Evolutionary conservation across 2,329 filamentous ascomycete species (phyloP), one percentile per base, ranked within the genome.

Genomic region (Cladophialophora psammophila): DNA sequence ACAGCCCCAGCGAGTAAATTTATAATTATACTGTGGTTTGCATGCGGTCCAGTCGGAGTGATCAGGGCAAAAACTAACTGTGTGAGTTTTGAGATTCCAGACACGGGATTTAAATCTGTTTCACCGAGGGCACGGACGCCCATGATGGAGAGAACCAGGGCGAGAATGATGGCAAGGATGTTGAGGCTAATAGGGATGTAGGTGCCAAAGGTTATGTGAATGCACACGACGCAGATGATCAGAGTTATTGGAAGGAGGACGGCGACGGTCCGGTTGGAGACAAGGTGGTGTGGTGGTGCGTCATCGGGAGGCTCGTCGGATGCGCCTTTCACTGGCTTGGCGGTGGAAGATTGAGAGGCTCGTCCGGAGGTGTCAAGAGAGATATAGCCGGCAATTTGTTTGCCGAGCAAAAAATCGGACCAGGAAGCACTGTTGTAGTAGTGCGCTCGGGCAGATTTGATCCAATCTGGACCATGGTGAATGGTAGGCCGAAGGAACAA

Each of bases 71-170:
- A 98, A 76, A 98, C 90, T 2, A 99, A 87, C 78, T 99, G 95
- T 0, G 95, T 96, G 2, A 99, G 86, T 81, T 99, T 99, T 76
- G 91, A 94, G 78, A 98, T 99, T 38, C 95, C 95, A 0, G 92
- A 96, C 2, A 98, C 95, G 0, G 95, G 95, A 76, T 98, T 98
- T 9, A 99, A 84, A 74, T 99, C 95, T 5, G 95, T 98, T 82
- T 98, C 88, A 50, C 88, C 88, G 0, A 89, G 80, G 0, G 88
- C 87, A 48, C 87, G 85, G 1, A 90, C 87, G 53, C 86, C 87
- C 87, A 90, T 89, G 64, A 89, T 82, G 42, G 84, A 86, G 10
- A 89, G 81, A 8, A 89, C 75, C 6, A 99, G 87, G 0, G 95
- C 93, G 78, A 98, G 90, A 34, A 96, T 77, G 6, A 97, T 94